Evolutionary conservation across 192 early-diverging fungal species (phyloP).

Genomic region (Linnemannia elongata): DNA sequence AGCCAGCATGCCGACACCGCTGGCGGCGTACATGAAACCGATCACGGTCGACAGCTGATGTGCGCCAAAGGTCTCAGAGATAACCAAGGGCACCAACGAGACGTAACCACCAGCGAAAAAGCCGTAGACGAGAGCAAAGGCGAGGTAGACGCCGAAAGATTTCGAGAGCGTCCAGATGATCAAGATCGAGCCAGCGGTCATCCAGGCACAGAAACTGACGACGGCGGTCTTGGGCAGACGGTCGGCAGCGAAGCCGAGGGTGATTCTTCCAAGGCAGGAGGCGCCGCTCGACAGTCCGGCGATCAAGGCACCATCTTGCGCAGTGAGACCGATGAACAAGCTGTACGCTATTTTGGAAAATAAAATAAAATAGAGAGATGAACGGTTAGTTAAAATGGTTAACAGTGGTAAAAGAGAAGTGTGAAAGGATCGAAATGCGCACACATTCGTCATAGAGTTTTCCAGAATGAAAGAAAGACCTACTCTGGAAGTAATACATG

Average conservation of each 20-base stretch:
- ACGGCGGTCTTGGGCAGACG: conserved; percentile 44
- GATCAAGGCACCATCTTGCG: conserved; percentile 71
- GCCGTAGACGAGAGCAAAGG: conserved; percentile 63
- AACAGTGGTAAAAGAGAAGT: neutral
- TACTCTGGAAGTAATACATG: conserved; percentile 62
- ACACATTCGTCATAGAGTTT: neutral
- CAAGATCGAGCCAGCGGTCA: conserved; percentile 46
- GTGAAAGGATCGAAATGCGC: no score
- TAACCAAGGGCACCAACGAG: conserved; percentile 47
- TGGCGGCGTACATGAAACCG: conserved; percentile 60
- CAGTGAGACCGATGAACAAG: conserved; percentile 69
- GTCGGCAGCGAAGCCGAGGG: conserved; percentile 76
- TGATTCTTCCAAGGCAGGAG: conserved; percentile 72
- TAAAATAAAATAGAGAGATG: conserved; percentile 18
- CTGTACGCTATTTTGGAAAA: conserved; percentile 61
- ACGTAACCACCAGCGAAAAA: conserved; percentile 66
- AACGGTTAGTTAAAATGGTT: conserved; percentile 33
- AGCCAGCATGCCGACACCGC: conserved; percentile 59
- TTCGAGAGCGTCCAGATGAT: conserved; percentile 52
- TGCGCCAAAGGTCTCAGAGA: conserved; percentile 58
- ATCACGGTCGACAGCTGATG: conserved; percentile 60
- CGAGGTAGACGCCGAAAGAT: conserved; percentile 36
- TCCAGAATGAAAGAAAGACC: conserved; percentile 11
- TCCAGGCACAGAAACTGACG: conserved; percentile 54
- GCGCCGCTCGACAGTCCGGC: conserved; percentile 76